A percentile compares a stretch with the other conserved stretches of the same genome.
Conservation (phyloP, 768 basidiomycete genomes). For the Hericium alpestre region DNA sequence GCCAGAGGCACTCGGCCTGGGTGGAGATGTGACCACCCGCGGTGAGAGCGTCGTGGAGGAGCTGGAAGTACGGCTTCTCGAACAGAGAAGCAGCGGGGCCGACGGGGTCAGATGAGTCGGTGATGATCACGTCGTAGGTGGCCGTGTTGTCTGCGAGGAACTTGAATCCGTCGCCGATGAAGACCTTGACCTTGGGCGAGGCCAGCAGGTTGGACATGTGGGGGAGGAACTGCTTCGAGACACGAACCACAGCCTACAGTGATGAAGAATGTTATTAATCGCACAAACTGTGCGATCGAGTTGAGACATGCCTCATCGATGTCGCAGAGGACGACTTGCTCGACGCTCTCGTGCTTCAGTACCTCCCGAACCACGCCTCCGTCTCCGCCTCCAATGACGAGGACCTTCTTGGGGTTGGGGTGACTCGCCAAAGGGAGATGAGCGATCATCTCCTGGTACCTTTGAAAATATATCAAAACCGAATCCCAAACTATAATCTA, state of each 20-base stretch:
- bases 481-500: background rate
- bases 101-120: conserved; percentile 96
- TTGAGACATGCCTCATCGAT: conserved; percentile 71
- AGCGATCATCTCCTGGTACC: conserved; percentile 98
- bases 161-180: conserved; percentile 93
- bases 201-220: conserved; percentile 83
- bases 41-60: conserved; percentile 80
- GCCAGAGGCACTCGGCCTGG: conserved; percentile 92
- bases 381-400: conserved; percentile 97
- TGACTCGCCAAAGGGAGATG: conserved; percentile 94
- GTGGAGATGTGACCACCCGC: conserved; percentile 91
- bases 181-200: conserved; percentile 72
- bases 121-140: conserved; percentile 95
- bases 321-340: conserved; percentile 90
- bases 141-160: conserved; percentile 83
- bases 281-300: background rate
- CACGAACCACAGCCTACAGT: conserved; percentile 78
- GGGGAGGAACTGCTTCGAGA: conserved; percentile 87
- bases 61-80: conserved; percentile 93
- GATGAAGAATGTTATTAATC: conserved; percentile 1
- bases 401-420: conserved; percentile 89
- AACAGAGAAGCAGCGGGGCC: conserved; percentile 92
- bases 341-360: conserved; percentile 84
- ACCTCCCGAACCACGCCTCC: conserved; percentile 97
- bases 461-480: conserved; percentile 19